phyloP scores from a whole-genome alignment of 345 rosid genomes.

The Pistacia integerrima region DNA sequence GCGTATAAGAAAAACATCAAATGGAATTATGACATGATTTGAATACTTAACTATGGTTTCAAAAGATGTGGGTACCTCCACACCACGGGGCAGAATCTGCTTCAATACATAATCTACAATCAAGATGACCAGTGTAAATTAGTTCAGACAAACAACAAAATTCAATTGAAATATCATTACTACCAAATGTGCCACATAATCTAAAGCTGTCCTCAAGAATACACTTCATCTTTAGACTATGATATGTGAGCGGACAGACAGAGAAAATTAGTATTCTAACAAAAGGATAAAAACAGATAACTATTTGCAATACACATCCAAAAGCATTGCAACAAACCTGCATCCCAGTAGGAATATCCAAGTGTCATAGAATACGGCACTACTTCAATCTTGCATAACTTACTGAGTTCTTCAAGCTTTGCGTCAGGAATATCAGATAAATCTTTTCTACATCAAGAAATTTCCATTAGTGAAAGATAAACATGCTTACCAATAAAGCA shows the following conservation, averaged over 20 bases:
- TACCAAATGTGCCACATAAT: not conserved
- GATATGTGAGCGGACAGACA: not conserved
- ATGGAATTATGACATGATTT: slow-evolving; percentile 16
- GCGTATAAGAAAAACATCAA: not conserved
- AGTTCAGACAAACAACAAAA: not conserved
- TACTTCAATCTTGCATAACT: slow-evolving; percentile 56
- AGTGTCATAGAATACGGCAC: slow-evolving; percentile 73
- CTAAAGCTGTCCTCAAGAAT: not conserved
- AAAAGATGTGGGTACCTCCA: slow-evolving; percentile 91
- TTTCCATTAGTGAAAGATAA: slow-evolving; percentile 3
- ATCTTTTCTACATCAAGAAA: slow-evolving; percentile 55
- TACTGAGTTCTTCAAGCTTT: slow-evolving; percentile 62
- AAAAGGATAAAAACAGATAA: not conserved
- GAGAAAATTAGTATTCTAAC: not conserved
- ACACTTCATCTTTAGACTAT: not conserved
- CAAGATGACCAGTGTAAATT: slow-evolving; percentile 19
- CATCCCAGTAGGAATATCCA: slow-evolving; percentile 94
- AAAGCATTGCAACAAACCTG: slow-evolving; percentile 49
- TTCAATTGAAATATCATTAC: not conserved
- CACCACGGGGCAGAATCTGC: slow-evolving; percentile 86
- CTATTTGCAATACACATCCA: not conserved
- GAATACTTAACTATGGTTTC: slow-evolving; percentile 89
- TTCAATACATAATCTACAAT: slow-evolving; percentile 78
- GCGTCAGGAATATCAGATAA: slow-evolving; percentile 63
- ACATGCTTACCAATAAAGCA: not conserved